phyloP scores from a whole-genome alignment of 306 rosid species.

The Fragaria iinumae region DNA sequence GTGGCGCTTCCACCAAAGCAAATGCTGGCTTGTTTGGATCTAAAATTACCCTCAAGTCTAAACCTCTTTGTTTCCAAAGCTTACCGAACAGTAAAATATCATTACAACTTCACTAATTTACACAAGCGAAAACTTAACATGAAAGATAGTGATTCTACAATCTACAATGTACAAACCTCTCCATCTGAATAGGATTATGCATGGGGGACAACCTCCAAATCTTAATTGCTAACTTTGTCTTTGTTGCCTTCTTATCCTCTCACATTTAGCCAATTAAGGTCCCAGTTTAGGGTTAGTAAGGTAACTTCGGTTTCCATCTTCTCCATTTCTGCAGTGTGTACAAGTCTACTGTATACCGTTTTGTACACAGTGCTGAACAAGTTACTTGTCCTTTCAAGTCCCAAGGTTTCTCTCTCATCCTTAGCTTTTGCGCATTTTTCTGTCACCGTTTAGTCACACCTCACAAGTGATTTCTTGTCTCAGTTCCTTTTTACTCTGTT shows the following conservation, averaged over 20 bases:
- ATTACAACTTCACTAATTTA: not conserved
- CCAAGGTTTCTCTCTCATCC: constrained; percentile 47
- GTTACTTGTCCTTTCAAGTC: constrained; percentile 58
- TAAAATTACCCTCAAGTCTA: constrained; percentile 12
- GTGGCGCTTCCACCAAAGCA: constrained; percentile 66
- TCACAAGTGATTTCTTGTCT: constrained; percentile 70
- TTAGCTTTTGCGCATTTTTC: constrained; percentile 14
- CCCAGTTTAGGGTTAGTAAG: not conserved
- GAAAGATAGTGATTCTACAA: constrained; percentile 4
- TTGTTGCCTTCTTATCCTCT: constrained; percentile 17
- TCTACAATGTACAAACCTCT: not conserved
- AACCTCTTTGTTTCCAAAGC: constrained; percentile 50
- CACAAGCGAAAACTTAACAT: not conserved
- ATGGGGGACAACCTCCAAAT: constrained; percentile 45
- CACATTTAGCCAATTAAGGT: not conserved
- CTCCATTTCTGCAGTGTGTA: not conserved
- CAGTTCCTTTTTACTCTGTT: constrained; percentile 41
- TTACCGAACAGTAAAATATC: not conserved
- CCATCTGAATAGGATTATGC: constrained; percentile 32
- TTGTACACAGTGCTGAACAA: constrained; percentile 27
- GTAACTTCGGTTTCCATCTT: not conserved
- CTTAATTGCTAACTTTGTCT: constrained; percentile 34
- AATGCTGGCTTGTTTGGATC: constrained; percentile 51
- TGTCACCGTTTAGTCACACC: constrained; percentile 60
- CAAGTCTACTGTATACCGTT: not conserved